Conservation (phyloP, 306 rosid species). For the Dryas alaskensis region DNA sequence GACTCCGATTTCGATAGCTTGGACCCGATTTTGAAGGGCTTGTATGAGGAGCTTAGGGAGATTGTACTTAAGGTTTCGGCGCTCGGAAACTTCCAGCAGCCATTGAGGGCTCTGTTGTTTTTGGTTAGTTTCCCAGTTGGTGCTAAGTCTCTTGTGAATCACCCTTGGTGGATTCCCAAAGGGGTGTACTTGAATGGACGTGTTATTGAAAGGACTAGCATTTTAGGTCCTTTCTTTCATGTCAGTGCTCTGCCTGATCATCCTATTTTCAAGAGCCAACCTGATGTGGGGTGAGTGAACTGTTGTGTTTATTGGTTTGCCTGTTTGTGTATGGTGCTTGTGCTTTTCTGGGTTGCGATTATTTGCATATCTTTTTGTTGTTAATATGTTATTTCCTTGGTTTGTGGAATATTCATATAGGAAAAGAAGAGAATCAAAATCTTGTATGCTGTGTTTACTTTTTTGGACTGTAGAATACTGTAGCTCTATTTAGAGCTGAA, state of each 20-base stretch:
- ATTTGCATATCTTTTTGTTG: background rate
- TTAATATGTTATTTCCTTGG: conserved; percentile 16
- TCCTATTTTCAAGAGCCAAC: conserved; percentile 71
- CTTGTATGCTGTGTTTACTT: background rate
- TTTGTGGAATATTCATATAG: background rate
- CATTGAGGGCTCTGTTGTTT: conserved; percentile 68
- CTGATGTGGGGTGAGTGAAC: conserved; percentile 89
- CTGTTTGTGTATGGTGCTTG: background rate
- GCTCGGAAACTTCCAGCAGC: conserved; percentile 86
- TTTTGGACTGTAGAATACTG: background rate
- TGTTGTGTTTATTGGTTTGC: conserved; percentile 1
- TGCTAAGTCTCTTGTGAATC: conserved; percentile 79
- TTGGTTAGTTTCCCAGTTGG: conserved; percentile 79
- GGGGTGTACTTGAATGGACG: conserved; percentile 84
- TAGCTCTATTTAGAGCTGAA: background rate
- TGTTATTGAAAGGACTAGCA: conserved; percentile 95
- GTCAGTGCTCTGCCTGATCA: conserved; percentile 89
- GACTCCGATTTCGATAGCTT: conserved; percentile 79
- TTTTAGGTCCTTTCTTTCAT: conserved; percentile 93
- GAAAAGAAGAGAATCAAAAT: conserved; percentile 10
- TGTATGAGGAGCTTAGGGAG: conserved; percentile 83
- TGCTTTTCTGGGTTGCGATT: background rate
- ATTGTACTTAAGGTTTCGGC: conserved; percentile 87
- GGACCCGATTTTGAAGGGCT: conserved; percentile 69
- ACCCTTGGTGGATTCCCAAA: conserved; percentile 93